These are phyloP conservation scores for Leptosphaerulina australis DNA, from an alignment of 2,329 filamentous ascomycete genomes.

Conservation along the genomic window DNA sequence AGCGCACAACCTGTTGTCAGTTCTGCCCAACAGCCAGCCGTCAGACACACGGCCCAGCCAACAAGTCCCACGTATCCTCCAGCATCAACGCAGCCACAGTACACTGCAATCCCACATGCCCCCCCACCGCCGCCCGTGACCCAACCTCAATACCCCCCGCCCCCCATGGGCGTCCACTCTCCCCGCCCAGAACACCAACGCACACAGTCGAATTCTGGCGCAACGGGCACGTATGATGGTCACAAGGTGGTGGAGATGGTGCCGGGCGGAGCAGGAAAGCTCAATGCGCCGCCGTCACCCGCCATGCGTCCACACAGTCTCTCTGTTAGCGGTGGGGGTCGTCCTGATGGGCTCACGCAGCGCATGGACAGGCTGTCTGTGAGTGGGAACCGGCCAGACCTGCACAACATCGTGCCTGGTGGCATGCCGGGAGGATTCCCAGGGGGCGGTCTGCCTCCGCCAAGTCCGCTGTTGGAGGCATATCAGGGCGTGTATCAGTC, in stretches of 20 bases:
- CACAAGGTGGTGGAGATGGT: slow-evolving; percentile 52
- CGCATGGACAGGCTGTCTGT: slow-evolving; percentile 57
- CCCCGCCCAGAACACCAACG: slow-evolving; percentile 36
- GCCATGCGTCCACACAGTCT: slow-evolving; percentile 40
- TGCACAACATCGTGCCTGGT: slow-evolving; percentile 44
- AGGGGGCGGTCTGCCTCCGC: slow-evolving; percentile 62
- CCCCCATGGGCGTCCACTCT: slow-evolving; percentile 40
- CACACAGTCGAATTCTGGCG: slow-evolving; percentile 28
- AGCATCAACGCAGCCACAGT: slow-evolving; percentile 30
- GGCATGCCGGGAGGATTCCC: slow-evolving; percentile 33
- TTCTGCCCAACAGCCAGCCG: slow-evolving; percentile 18
- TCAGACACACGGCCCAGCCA: slow-evolving; percentile 38
- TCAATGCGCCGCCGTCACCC: slow-evolving; percentile 40
- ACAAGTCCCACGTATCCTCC: slow-evolving; percentile 24
- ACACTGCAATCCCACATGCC: slow-evolving; percentile 33
- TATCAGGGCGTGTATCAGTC: slow-evolving; percentile 95
- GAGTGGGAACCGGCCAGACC: slow-evolving; percentile 46
- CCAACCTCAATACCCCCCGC: slow-evolving; percentile 38
- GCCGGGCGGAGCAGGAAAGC: slow-evolving; percentile 42
- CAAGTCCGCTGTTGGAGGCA: slow-evolving; percentile 85
- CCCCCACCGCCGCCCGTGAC: slow-evolving; percentile 19
- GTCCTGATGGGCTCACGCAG: slow-evolving; percentile 46
- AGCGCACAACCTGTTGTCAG: slow-evolving; percentile 46
- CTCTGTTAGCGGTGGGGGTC: slow-evolving; percentile 27
- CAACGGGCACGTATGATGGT: slow-evolving; percentile 33